Conservation (phyloP, 306 rosid species). For the Gastrolobium villosum region DNA sequence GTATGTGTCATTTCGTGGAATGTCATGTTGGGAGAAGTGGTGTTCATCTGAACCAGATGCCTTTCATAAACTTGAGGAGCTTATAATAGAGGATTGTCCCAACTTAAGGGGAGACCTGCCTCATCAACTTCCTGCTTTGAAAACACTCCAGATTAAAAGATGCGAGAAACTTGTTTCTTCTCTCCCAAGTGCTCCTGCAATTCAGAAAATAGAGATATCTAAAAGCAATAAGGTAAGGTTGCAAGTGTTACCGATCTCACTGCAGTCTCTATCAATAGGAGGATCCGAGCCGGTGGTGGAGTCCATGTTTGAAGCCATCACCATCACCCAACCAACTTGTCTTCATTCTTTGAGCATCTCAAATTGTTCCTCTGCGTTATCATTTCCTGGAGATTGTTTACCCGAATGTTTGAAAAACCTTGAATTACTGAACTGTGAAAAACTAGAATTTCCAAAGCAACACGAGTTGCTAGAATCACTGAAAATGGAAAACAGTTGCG, state of each 20-base stretch:
- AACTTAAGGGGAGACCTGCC: no score
- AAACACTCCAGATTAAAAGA: no score
- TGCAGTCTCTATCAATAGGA: neutral
- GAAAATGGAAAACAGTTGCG: neutral
- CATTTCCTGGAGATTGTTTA: neutral
- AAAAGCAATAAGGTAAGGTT: neutral
- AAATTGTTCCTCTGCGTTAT: neutral
- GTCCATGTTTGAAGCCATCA: neutral
- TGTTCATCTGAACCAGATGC: no score
- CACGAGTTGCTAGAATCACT: neutral
- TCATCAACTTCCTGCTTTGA: no score
- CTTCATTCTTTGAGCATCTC: neutral
- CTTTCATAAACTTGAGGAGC: no score
- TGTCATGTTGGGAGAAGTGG: no score
- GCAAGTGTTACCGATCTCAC: neutral
- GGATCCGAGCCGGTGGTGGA: neutral
- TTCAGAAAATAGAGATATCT: neutral
- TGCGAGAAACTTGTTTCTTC: no score
- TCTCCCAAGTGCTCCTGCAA: no score
- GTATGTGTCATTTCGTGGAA: no score
- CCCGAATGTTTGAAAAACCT: neutral
- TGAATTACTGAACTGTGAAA: neutral
- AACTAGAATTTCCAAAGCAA: neutral
- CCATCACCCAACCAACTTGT: neutral
- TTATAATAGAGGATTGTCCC: no score